phyloP scores from a whole-genome alignment of 805 yeast genomes.

The Naumovozyma dairenensis region DNA sequence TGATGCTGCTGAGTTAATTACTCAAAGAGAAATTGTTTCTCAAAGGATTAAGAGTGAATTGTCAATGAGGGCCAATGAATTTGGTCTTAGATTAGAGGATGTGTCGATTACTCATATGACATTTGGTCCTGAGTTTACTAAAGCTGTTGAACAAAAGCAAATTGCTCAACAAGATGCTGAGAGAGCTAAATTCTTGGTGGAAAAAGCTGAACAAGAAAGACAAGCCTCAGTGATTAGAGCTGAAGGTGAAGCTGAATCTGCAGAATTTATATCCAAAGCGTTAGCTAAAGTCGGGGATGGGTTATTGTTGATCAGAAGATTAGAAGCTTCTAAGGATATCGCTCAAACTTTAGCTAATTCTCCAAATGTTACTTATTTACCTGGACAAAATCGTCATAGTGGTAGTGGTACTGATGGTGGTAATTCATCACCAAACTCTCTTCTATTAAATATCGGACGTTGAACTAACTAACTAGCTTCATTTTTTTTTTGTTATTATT shows the following conservation, averaged over 20 bases:
- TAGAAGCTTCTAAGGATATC: slow-evolving; percentile 94
- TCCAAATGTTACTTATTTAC: slow-evolving; percentile 82
- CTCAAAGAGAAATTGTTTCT: slow-evolving; percentile 92
- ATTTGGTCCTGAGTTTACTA: slow-evolving; percentile 92
- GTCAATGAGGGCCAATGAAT: slow-evolving; percentile 72
- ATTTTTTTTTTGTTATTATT: too few species aligned
- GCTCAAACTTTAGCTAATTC: slow-evolving; percentile 79
- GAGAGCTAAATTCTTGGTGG: slow-evolving; percentile 86
- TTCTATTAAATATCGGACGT: slow-evolving; percentile 63
- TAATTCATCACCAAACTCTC: slow-evolving; percentile 37
- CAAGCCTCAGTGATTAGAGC: slow-evolving; percentile 93
- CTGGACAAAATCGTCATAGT: slow-evolving; percentile 33
- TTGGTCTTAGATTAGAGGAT: slow-evolving; percentile 86
- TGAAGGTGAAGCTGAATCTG: slow-evolving; percentile 98
- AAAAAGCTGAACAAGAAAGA: slow-evolving; percentile 94
- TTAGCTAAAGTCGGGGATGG: slow-evolving; percentile 94
- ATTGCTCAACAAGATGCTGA: slow-evolving; percentile 99
- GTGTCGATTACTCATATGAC: slow-evolving; percentile 97
- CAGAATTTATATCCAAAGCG: slow-evolving; percentile 89
- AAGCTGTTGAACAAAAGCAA: slow-evolving; percentile 97
- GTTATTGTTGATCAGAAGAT: slow-evolving; percentile 80
- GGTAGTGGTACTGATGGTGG: slow-evolving; percentile 31
- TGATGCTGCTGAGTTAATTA: slow-evolving; percentile 92
- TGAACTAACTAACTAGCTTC: too few species aligned
- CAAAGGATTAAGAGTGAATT: slow-evolving; percentile 82